Evolutionary conservation across 139 green algal genomes (phyloP), one percentile per base, ranked within the genome.

Genomic region (Chlorella vulgaris): DNA sequence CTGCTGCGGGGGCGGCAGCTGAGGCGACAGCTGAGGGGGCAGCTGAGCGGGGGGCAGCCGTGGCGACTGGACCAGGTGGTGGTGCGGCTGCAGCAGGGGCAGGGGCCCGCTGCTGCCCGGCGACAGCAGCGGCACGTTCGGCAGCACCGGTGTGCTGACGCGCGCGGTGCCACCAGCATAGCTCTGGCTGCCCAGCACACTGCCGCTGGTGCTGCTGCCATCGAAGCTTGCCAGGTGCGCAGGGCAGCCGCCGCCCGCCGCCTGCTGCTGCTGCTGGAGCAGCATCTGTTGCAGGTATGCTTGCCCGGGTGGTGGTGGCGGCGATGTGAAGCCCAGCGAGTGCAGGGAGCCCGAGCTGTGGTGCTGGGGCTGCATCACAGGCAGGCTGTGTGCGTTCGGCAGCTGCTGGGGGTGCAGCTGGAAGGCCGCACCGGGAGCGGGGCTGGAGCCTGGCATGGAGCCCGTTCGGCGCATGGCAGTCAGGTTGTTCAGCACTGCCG

Each of bases 401-500:
- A 65, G 55, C 55, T 42, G 28, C 29, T 35, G 66, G 21, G 51
- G 36, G 2, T 33, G 66, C 66, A 73, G 66, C 38, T 13, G n/a
- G 66, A 15, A 21, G 35, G 36, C 36, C 21, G 18, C 66, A 73
- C 36, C 51, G 70, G 70, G 43, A 63, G 47, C 70, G 71, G 50
- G 21, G 71, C 71, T 67, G 29, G 58, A 21, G 10, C 31, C 39
- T 18, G 74, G 74, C 26, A 80, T 15, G 8, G 74, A 80, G 15
- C 51, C 50, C 38, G 4, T 71, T 63, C 81, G 70, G 42, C 78
- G 70, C 58, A 85, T 40, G 5, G 81, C 81, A 0, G 81, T 73
- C 55, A 85, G 51, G 71, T 85, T 85, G 81, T 70, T 81, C 13
- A 85, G 70, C 69, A 85, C 81, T 0, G 81, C 81, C 0, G 81